These are phyloP conservation scores for Fomitopsis pulvina DNA, from an alignment of 768 basidiomycete genomes.

Conservation along the genomic window DNA sequence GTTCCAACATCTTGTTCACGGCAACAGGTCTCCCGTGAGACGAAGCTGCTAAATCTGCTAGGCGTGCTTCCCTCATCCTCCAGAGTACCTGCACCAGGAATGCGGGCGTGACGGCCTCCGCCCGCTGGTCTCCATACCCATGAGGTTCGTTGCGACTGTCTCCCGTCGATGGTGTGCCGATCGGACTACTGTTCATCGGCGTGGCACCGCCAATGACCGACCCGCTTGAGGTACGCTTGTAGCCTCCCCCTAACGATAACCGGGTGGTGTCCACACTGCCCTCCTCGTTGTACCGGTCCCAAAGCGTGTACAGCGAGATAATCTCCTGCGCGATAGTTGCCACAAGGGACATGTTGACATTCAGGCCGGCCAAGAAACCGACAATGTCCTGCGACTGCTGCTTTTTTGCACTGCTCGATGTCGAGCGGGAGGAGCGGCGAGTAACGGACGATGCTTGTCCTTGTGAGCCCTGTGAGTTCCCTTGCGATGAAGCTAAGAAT, in stretches of 20 bases:
- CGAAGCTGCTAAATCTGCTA: constrained; percentile 50
- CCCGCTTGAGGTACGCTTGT: constrained; percentile 22
- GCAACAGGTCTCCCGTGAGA: constrained; percentile 43
- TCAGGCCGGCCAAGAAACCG: constrained; percentile 77
- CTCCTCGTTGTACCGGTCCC: constrained; percentile 79
- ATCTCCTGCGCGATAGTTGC: constrained; percentile 89
- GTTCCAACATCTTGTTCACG: constrained; percentile 69
- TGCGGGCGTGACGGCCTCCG: constrained; percentile 44
- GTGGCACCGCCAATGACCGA: constrained; percentile 23
- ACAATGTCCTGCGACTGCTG: constrained; percentile 57
- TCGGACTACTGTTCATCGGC: constrained; percentile 19
- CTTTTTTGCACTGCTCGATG: constrained; percentile 27
- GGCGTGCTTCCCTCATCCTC: constrained; percentile 60
- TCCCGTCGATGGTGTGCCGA: constrained; percentile 19
- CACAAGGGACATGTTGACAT: constrained; percentile 77
- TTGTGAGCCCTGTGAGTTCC: constrained; percentile 6
- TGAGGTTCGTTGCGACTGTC: constrained; percentile 11
- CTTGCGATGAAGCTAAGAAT: constrained; percentile 9
- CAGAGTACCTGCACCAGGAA: constrained; percentile 50
- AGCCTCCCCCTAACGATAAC: constrained; percentile 17
- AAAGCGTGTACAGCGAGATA: constrained; percentile 80
- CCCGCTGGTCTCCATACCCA: constrained; percentile 15
- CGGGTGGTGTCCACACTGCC: constrained; percentile 24
- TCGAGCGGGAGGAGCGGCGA: constrained; percentile 50
- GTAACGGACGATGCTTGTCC: constrained; percentile 9